Base-by-base conservation (phyloP, 768 basidiomycete genomes). In the Rhizopogon salebrosus region DNA sequence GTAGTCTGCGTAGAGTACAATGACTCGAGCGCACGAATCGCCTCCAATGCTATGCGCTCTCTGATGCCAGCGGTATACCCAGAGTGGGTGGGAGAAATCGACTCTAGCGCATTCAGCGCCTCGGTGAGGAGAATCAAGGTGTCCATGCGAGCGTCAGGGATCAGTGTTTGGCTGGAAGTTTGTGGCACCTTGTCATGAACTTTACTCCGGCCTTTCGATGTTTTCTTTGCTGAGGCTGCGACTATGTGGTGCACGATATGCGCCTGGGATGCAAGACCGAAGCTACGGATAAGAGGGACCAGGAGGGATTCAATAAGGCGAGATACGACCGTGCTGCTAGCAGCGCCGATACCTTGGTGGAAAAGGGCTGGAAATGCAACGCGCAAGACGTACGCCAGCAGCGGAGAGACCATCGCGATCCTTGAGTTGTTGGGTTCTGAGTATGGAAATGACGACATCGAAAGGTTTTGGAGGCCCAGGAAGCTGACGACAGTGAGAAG, bases 31-130 rank as follows among this genome's bases (percentile, higher is more conserved):
- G 59, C 64, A 3, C 66, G 59, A 46, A 69, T 60, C 20, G 56
- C 22, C 43, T 68, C 68, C 18, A 68, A 59, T n/a, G 60, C 65
- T 22, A 68, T 54, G 29, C 62, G 62, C 27, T 59, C 54, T 40
- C 48, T 60, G 13, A 68, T 49, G 18, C 52, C 54, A 6, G 36
- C 2, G 2, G 16, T 8, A 14, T 20, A 34, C 35, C 20, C 34
- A 23, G 23, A 4, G 16, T 9, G 18, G 31, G 9, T 16, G 6
- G 49, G 36, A 0, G 55, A 48, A 16, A 65, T 53, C 3, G 54
- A 43, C 9, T 64, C 57, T 10, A 67, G 31, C 2, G 58, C 62
- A 9, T 49, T 41, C 34, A 67, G 49, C 0, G 62, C 58, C 31
- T 51, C 48, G 11, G 55, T 57, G 34, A 69, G 55, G 51, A 67